Conservation (phyloP, 2,329 filamentous ascomycete genomes). For the Clonostachys rhizophaga region DNA sequence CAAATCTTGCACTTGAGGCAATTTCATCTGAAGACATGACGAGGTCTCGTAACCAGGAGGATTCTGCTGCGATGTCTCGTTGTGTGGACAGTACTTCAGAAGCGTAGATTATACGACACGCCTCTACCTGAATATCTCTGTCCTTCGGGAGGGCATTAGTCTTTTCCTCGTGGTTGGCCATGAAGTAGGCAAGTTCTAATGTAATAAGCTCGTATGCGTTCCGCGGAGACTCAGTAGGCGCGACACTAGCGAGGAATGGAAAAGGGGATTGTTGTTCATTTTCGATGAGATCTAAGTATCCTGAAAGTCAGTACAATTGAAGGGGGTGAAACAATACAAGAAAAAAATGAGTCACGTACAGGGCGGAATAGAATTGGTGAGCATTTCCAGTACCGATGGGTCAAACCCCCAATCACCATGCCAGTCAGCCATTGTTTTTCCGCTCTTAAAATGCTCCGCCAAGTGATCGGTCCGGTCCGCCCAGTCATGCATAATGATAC, state of each 20-base stretch:
- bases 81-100: conserved; percentile 40
- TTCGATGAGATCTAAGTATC: conserved; percentile 55
- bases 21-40: conserved; percentile 42
- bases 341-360: conserved; percentile 43
- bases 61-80: conserved; percentile 26
- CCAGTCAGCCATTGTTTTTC: conserved; percentile 64
- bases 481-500: conserved; percentile 58
- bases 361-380: conserved; percentile 63
- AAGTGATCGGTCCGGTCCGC: conserved; percentile 55
- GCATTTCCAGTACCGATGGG: conserved; percentile 52
- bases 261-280: conserved; percentile 53
- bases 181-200: conserved; percentile 49
- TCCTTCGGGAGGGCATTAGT: conserved; percentile 38
- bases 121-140: conserved; percentile 50
- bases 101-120: conserved; percentile 53
- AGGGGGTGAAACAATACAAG: conserved; percentile 25
- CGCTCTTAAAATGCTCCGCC: conserved; percentile 62
- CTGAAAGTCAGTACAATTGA: conserved; percentile 39
- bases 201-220: conserved; percentile 59
- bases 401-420: conserved; percentile 69
- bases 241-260: conserved; percentile 43
- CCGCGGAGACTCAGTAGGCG: conserved; percentile 38
- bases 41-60: conserved; percentile 55
- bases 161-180: conserved; percentile 35
- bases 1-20: conserved; percentile 38